Base-by-base conservation (phyloP, 352 stramenopile species). In the Blastocystis sp. region DNA sequence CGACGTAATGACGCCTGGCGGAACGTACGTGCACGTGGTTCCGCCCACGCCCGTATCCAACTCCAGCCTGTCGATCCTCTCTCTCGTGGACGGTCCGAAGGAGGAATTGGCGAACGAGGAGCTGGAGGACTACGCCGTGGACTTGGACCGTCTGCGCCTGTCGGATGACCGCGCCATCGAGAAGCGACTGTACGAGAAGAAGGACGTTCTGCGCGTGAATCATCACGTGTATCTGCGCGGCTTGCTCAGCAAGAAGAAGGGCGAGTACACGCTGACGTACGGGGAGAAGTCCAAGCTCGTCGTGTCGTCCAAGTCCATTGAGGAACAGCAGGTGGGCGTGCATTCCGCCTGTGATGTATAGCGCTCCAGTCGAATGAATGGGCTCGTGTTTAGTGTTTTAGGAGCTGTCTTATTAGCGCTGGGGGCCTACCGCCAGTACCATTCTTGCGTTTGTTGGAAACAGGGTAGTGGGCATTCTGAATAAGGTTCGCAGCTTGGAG, bases 211-310 rank as follows among this genome's bases (percentile, higher is more conserved):
- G 4, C 34, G 60, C 2, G 10, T 2, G 3, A 38, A 28, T 28
- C 74, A 70, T 14, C 40, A 23, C 66, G 74, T 84, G 17, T 70
- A 69, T 45, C 23, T 84, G 2, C 74, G 56, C n/a, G 74, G 74
- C 21, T 21, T 66, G 4, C 74, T 84, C 1, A 52, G 10, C 7
- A 84, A 56, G 48, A 56, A 52, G 38, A 64, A 84, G 5, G 74
- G 61, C 11, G 52, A 69, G 9, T 19, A 66, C 9, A 56, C 21
- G 0, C 34, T 60, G 34, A 34, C 40, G 23, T 23, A n/a, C 3
- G 3, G 38, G n/a, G n/a, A 40, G 56, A 11, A 67, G n/a, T 67
- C 74, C 2, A 84, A 66, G 21, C 74, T 84, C 2, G 52, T 62
- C 41, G 53, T 84, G 21, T 84, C 74, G 10, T 40, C 74, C 21